Evolutionary conservation across 2,329 filamentous ascomycete species (phyloP), one percentile per base, ranked within the genome.

Genomic region (Fusarium foetens): DNA sequence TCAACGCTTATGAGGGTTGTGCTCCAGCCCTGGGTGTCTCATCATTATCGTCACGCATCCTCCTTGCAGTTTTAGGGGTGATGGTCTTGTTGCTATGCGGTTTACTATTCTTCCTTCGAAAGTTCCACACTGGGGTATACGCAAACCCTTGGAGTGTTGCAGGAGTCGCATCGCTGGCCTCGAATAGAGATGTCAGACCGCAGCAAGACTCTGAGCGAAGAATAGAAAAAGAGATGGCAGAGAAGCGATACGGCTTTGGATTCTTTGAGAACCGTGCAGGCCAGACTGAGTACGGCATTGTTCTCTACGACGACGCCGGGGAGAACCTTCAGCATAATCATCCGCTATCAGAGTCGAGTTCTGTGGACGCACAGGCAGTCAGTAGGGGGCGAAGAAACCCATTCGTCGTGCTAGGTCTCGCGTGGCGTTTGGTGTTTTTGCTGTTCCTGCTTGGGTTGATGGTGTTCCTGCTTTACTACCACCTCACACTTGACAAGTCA

Each of bases 401-500:
- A 1, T 84, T 84, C 48, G 76, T 83, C 27, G 73, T 81, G 2
- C 76, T 84, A 9, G 79, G 80, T 1, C 69, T 79, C 21, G 76
- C 73, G 3, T 84, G 82, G 81, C 76, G 82, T 5, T 58, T 82
- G 3, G n/a, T 62, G 1, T 80, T 84, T 48, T 58, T 80, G 14
- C 25, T 79, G 3, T 81, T 83, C 31, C 73, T 83, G 13, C 46
- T 79, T 14, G 81, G 74, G 0, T 58, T 85, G 3, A 78, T 83
- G 17, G 71, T 74, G 8, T 74, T 86, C 16, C 74, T 85, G n/a
- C 75, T 84, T 12, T 84, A 83, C 58, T 86, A 85, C 63, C 71
- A 73, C 29, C 61, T 76, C 73, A 84, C 72, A 46, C 80, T 75
- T 25, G 43, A 78, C 66, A 36, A 75, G 65, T 27, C 66, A n/a